Percentiles rank a stretch among this genome's conserved stretches.
Evolutionary conservation across 164 flowering plant genomes (phyloP).

Genomic region (Protea cynaroides): DNA sequence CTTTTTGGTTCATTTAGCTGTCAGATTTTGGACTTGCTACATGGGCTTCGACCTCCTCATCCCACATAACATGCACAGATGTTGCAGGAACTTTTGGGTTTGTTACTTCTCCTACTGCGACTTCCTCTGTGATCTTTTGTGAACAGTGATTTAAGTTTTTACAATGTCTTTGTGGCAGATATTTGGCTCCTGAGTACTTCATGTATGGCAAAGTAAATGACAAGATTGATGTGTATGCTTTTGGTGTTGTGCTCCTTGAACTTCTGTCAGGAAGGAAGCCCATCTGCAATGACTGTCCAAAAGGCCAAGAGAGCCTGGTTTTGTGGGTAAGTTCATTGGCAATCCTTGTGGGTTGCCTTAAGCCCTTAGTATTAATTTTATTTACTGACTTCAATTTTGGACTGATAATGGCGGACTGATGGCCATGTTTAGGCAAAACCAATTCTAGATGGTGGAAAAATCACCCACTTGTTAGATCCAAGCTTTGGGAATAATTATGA

Average conservation of each 20-base stretch:
- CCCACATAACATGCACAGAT: slow-evolving; percentile 70
- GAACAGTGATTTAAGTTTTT: background rate
- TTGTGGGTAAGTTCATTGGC: slow-evolving; percentile 72
- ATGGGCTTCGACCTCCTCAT: slow-evolving; percentile 63
- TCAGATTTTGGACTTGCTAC: slow-evolving; percentile 94
- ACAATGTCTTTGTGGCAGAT: slow-evolving; percentile 39
- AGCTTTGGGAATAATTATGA: slow-evolving; percentile 45
- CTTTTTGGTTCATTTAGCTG: slow-evolving; percentile 44
- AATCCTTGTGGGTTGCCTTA: background rate
- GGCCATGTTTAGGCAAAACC: slow-evolving; percentile 63
- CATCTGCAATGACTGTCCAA: slow-evolving; percentile 59
- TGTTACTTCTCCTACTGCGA: slow-evolving; percentile 17
- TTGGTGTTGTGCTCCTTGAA: slow-evolving; percentile 97
- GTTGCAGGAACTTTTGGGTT: slow-evolving; percentile 97
- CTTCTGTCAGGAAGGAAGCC: slow-evolving; percentile 95
- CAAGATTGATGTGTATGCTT: slow-evolving; percentile 90
- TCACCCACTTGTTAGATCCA: slow-evolving; percentile 55
- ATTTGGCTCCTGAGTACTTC: slow-evolving; percentile 97
- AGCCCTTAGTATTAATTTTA: slow-evolving; percentile 1
- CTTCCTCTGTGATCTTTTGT: background rate
- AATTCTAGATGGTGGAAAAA: slow-evolving; percentile 51
- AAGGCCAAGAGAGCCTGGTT: slow-evolving; percentile 89
- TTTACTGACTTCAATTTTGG: slow-evolving; percentile 7
- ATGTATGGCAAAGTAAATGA: slow-evolving; percentile 89
- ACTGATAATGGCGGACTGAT: slow-evolving; percentile 2